Conservation (phyloP, 768 basidiomycete species). For the Tylopilus sp. region DNA sequence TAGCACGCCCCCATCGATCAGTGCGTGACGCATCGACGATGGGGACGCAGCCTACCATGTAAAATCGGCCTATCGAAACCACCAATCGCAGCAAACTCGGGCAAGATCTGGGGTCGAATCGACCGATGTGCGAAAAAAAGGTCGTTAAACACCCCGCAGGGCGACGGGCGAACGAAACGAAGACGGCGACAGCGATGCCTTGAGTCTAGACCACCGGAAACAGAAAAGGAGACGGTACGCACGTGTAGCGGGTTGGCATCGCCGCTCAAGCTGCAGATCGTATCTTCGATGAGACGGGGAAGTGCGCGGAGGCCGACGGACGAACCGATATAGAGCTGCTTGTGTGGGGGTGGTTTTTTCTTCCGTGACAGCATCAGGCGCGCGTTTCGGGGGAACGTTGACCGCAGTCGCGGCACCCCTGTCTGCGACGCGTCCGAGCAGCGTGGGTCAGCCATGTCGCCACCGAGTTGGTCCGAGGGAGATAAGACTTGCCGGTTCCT, state of each 20-base stretch:
- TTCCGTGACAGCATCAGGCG: slow-evolving; percentile 82
- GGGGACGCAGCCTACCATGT: slow-evolving; percentile 44
- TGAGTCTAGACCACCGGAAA: too few relatives aligned
- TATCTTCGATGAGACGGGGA: not conserved
- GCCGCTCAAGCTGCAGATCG: slow-evolving; percentile 68
- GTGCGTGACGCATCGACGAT: not conserved
- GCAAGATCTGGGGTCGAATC: slow-evolving; percentile 60
- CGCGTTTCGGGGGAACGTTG: slow-evolving; percentile 77
- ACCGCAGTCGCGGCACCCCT: slow-evolving; percentile 83
- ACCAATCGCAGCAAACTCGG: slow-evolving; percentile 92
- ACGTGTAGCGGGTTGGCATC: slow-evolving; percentile 91
- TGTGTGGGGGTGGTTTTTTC: slow-evolving; percentile 82
- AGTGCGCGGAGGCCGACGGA: not conserved
- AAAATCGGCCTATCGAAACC: slow-evolving; percentile 90
- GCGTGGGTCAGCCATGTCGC: not conserved
- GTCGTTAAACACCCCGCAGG: not conserved
- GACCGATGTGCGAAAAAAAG: not conserved
- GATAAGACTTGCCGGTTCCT: slow-evolving; percentile 59
- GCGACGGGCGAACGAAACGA: too few relatives aligned
- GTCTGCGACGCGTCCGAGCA: slow-evolving; percentile 45
- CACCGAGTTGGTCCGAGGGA: slow-evolving; percentile 2
- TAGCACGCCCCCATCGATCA: not conserved
- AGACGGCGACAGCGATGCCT: too few relatives aligned
- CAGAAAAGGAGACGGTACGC: slow-evolving; percentile 20
- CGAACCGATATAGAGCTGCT: slow-evolving; percentile 88